Base-by-base conservation (phyloP, 2,329 filamentous ascomycete genomes). In the Incumbomyces delicatus region DNA sequence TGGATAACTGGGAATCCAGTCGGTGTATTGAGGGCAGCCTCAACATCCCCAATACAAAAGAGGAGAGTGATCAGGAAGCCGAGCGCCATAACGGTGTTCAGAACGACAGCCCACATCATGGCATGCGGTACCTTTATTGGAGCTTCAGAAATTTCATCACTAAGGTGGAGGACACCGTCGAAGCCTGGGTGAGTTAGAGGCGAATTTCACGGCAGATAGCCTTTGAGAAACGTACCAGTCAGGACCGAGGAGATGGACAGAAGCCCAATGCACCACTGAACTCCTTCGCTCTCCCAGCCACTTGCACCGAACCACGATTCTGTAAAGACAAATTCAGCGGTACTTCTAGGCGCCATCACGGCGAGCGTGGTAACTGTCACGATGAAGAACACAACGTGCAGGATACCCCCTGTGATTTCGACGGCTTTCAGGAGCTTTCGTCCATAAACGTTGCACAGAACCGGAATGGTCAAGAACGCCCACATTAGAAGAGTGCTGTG, bases 161-260 rank as follows among this genome's bases (percentile, higher is more conserved):
- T 68, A 64, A 73, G 69, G 47, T 74, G 71, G 0, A 74, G 60
- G 6, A 67, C 66, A 11, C 68, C 64, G 41, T 75, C 71, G 41
- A 69, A 71, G 8, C 70, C 70, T 42, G 39, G 37, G n/a, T n/a
- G n/a, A n/a, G n/a, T n/a, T n/a, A n/a, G n/a, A n/a, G n/a, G n/a
- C n/a, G n/a, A n/a, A n/a, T n/a, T n/a, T n/a, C n/a, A n/a, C n/a
- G n/a, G n/a, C n/a, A n/a, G n/a, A n/a, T n/a, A n/a, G n/a, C n/a
- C n/a, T n/a, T n/a, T n/a, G n/a, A n/a, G n/a, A n/a, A n/a, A n/a
- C n/a, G n/a, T n/a, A n/a, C n/a, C n/a, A n/a, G n/a, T n/a, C 8
- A 47, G 16, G 8, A 6, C 13, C 36, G 38, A 38, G 18, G 59
- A 55, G 3, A 55, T 57, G 6, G 64, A 57, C 20, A 67, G 50